Evolutionary conservation across 805 yeast species (phyloP), one percentile per base, ranked within the genome.

Genomic region (Candida oleophila): DNA sequence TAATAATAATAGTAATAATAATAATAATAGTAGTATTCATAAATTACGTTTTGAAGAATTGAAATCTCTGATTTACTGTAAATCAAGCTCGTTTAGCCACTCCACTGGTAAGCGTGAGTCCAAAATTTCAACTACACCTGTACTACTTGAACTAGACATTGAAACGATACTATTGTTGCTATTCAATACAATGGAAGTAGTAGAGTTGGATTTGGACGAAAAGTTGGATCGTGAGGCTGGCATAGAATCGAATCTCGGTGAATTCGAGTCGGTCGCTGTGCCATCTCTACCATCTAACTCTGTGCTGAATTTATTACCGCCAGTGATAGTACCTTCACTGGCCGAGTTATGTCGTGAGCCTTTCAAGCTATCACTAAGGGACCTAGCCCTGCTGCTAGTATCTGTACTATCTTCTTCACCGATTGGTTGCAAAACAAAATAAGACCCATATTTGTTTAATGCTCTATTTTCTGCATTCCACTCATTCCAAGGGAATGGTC

Each of bases 401-500:
- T 16, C 37, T n/a, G 7, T 15, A 8, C n/a, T 15, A 20, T 12
- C 12, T 16, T 18, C 39, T 36, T 36, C 22, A 4, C 39, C 39
- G 14, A 36, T 36, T 16, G 39, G 39, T 19, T 36, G 39, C 39
- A 36, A 36, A 36, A 36, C 39, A 20, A 36, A 36, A 12, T 15
- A 36, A 36, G 22, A 18, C 14, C 39, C 39, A 36, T 16, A 36
- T 16, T 36, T 36, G 22, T 36, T 16, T 12, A 36, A 20, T 8
- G 41, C 41, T 20, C 28, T 14, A n/a, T 9, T 38, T 38, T 38
- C 41, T 19, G 41, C 41, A 22, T 20, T 38, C 28, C 41, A 21
- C 5, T 32, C 18, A 30, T 32, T 32, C 43, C 43, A 41, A 14
- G 43, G 42, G 32, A 39, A 39, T 19, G 30, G 42, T 20, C 30